Conservation (phyloP, 2,329 filamentous ascomycete species). For the Cadophora malorum region DNA sequence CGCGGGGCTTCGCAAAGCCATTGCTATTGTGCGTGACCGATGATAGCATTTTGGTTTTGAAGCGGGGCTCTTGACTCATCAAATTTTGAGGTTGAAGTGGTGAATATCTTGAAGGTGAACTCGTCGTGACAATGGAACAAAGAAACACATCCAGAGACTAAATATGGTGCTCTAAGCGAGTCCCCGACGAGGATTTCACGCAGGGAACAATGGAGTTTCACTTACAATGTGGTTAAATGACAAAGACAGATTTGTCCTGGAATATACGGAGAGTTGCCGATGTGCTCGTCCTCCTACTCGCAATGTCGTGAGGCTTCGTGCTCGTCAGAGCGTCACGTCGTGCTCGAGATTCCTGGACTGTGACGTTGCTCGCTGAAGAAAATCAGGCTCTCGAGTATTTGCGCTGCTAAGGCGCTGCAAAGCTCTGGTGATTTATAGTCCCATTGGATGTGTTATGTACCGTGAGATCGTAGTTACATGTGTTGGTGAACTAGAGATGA, state of each 20-base stretch:
- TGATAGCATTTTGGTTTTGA: slow-evolving; percentile 1
- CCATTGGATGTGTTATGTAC: not conserved
- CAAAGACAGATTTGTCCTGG: not conserved
- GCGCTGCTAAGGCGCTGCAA: not conserved
- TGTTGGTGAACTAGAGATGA: not conserved
- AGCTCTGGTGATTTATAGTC: not conserved
- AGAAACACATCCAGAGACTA: not conserved
- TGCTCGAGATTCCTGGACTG: not conserved
- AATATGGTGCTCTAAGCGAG: slow-evolving; percentile 12
- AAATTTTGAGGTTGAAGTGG: not conserved
- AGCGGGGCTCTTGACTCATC: slow-evolving; percentile 1
- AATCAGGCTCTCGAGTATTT: not conserved
- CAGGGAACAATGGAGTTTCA: not conserved
- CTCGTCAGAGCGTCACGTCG: not conserved
- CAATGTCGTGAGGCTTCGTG: not conserved
- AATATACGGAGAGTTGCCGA: not conserved
- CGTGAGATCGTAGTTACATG: too few relatives aligned
- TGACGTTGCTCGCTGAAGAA: not conserved
- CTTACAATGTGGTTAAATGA: slow-evolving; percentile 2
- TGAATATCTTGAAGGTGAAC: slow-evolving; percentile 15
- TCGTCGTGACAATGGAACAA: slow-evolving; percentile 14
- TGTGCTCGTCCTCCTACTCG: not conserved
- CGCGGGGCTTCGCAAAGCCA: slow-evolving; percentile 4
- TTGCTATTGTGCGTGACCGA: slow-evolving; percentile 7
- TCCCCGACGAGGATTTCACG: not conserved